These are phyloP conservation scores for Periconia macrospinosa DNA, from an alignment of 2,329 filamentous ascomycete species.

Conservation along the genomic window DNA sequence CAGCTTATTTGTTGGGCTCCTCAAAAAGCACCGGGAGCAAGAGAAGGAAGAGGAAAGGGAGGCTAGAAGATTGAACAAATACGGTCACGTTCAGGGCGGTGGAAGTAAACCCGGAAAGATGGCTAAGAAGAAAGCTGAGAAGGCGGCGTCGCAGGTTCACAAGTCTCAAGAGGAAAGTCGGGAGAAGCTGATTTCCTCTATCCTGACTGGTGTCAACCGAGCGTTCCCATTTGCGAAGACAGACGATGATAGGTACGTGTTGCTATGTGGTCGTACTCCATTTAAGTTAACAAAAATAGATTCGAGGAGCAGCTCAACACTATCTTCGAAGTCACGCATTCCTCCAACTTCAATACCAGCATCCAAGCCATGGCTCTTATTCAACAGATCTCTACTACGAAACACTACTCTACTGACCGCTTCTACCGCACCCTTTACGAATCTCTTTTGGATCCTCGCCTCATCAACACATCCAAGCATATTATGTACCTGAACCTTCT, in stretches of 20 bases:
- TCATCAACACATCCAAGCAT: slow-evolving; percentile 90
- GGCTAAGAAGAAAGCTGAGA: slow-evolving; percentile 50
- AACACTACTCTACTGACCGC: slow-evolving; percentile 80
- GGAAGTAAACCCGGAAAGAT: slow-evolving; percentile 57
- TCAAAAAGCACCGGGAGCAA: slow-evolving; percentile 63
- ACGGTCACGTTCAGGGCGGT: slow-evolving; percentile 57
- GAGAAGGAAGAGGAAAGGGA: slow-evolving; percentile 38
- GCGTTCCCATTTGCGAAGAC: slow-evolving; percentile 89
- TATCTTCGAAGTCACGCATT: slow-evolving; percentile 93
- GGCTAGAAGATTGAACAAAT: slow-evolving; percentile 50
- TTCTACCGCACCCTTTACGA: slow-evolving; percentile 97
- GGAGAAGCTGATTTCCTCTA: slow-evolving; percentile 89
- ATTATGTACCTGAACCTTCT: slow-evolving; percentile 91
- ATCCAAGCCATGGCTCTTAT: slow-evolving; percentile 94
- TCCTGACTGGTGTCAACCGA: slow-evolving; percentile 92
- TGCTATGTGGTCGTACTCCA: neutral
- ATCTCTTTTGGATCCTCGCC: slow-evolving; percentile 85
- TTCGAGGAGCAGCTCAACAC: slow-evolving; percentile 91
- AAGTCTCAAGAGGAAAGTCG: slow-evolving; percentile 65
- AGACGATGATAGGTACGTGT: slow-evolving; percentile 69
- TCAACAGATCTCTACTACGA: slow-evolving; percentile 82
- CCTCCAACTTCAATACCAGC: slow-evolving; percentile 97
- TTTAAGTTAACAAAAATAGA: slow-evolving; percentile 43
- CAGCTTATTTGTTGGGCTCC: slow-evolving; percentile 76
- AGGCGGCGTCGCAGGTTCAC: slow-evolving; percentile 47